These are phyloP conservation scores for Aciculoconidium aculeatum DNA, from an alignment of 805 yeast species.

Conservation along the genomic window DNA sequence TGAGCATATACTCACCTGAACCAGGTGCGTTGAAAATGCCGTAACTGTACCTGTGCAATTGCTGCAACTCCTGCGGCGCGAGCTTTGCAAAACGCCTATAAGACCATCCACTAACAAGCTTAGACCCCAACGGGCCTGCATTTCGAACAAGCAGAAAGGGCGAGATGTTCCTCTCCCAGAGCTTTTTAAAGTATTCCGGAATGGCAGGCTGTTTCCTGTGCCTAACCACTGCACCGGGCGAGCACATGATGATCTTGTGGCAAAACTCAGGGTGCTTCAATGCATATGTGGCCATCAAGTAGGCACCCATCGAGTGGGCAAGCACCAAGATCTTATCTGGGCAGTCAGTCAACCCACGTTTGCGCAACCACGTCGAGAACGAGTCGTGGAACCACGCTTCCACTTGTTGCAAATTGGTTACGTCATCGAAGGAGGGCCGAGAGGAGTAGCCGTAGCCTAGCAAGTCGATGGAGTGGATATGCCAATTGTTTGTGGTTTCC, in stretches of 20 bases:
- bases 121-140: constrained; percentile 79
- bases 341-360: constrained; percentile 34
- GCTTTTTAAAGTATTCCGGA: constrained; percentile 70
- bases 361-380: constrained; percentile 54
- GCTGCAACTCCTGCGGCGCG: constrained; percentile 35
- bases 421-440: constrained; percentile 58
- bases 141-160: constrained; percentile 79
- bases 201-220: constrained; percentile 40
- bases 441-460: constrained; percentile 90
- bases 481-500: constrained; percentile 46
- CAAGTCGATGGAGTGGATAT: constrained; percentile 79
- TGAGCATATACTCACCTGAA: constrained; percentile 88
- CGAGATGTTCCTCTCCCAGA: constrained; percentile 85
- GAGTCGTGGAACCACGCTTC: constrained; percentile 65
- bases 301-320: constrained; percentile 95
- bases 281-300: constrained; percentile 65
- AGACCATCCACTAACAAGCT: constrained; percentile 86
- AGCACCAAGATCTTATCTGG: constrained; percentile 47
- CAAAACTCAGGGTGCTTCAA: constrained; percentile 53
- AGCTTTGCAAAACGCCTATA: constrained; percentile 69
- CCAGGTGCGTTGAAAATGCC: constrained; percentile 82
- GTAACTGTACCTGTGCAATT: constrained; percentile 75
- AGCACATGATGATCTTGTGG: constrained; percentile 64
- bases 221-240: constrained; percentile 82
- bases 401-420: constrained; percentile 41